Conservation (phyloP, 2,329 filamentous ascomycete genomes). For the Ophiostoma pallidulum region DNA sequence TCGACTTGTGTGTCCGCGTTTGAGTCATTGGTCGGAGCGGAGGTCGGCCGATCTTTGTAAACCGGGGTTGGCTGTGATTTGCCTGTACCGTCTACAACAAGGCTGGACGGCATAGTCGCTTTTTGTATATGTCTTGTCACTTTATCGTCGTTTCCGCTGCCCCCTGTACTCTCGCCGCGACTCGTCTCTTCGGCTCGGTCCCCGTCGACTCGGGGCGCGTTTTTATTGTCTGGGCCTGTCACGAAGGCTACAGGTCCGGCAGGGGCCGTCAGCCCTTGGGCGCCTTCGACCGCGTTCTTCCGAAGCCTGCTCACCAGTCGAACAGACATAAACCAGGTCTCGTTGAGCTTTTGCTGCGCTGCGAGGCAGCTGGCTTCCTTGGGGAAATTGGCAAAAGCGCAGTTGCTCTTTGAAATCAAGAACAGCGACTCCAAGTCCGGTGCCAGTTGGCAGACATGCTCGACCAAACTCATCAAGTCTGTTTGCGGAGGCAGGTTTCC, state of each 20-base stretch:
- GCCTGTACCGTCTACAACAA: constrained; percentile 8
- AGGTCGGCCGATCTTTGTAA: not conserved
- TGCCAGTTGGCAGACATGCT: constrained; percentile 77
- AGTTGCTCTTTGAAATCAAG: constrained; percentile 93
- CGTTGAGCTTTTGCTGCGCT: constrained; percentile 78
- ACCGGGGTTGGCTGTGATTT: not conserved
- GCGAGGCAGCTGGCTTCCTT: constrained; percentile 64
- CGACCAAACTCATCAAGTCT: constrained; percentile 72
- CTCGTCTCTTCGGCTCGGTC: not conserved
- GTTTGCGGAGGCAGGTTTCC: constrained; percentile 85
- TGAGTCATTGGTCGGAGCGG: not conserved
- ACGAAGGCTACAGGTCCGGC: constrained; percentile 40
- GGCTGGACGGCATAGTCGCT: not conserved
- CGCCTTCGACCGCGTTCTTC: constrained; percentile 40
- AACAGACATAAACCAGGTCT: constrained; percentile 80
- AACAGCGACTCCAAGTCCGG: constrained; percentile 80
- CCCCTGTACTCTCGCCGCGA: not conserved
- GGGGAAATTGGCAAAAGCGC: constrained; percentile 91
- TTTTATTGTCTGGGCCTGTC: constrained; percentile 14
- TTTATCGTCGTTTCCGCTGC: not conserved
- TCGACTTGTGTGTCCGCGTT: constrained; percentile 38
- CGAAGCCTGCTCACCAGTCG: constrained; percentile 77
- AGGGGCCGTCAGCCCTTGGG: constrained; percentile 40
- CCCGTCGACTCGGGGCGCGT: not conserved
- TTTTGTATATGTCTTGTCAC: not conserved